These are phyloP conservation scores for Aureobasidium zeae DNA, from an alignment of 2,329 filamentous ascomycete species.

Conservation along the genomic window DNA sequence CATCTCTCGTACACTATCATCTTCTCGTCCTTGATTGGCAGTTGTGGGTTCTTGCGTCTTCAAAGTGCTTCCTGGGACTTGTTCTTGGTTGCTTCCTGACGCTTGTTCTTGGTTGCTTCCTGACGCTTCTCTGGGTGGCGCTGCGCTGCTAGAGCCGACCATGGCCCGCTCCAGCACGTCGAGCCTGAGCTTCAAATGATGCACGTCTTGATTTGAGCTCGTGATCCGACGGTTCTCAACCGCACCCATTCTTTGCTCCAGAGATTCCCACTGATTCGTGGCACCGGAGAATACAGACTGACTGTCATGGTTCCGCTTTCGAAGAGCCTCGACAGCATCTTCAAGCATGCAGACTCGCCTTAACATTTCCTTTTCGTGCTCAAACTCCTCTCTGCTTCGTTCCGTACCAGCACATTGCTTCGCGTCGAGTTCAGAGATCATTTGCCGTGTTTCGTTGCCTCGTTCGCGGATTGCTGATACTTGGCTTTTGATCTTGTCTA, in stretches of 20 bases:
- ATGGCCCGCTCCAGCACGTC: not conserved
- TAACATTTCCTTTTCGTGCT: slow-evolving; percentile 11
- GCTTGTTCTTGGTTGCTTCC: not conserved
- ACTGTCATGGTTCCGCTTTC: not conserved
- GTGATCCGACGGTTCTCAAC: slow-evolving; percentile 5
- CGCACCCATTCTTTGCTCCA: slow-evolving; percentile 7
- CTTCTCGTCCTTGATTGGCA: not conserved
- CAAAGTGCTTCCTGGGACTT: not conserved
- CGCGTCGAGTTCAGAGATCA: not conserved
- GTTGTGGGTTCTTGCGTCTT: not conserved
- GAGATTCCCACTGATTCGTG: not conserved
- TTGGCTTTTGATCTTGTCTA: slow-evolving; percentile 1
- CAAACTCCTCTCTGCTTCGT: slow-evolving; percentile 8
- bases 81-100: not conserved
- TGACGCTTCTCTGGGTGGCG: not conserved
- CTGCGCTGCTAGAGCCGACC: too few relatives aligned
- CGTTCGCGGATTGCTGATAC: not conserved
- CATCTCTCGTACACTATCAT: not conserved
- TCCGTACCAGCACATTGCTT: not conserved
- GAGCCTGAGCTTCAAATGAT: not conserved
- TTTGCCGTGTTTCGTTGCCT: not conserved
- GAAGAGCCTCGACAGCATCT: not conserved
- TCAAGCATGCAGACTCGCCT: slow-evolving; percentile 1
- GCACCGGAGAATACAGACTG: not conserved
- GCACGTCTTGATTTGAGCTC: not conserved